Evolutionary conservation across 1,139 yeast genomes (phyloP).

Genomic region (Blastobotrys arbuscula): DNA sequence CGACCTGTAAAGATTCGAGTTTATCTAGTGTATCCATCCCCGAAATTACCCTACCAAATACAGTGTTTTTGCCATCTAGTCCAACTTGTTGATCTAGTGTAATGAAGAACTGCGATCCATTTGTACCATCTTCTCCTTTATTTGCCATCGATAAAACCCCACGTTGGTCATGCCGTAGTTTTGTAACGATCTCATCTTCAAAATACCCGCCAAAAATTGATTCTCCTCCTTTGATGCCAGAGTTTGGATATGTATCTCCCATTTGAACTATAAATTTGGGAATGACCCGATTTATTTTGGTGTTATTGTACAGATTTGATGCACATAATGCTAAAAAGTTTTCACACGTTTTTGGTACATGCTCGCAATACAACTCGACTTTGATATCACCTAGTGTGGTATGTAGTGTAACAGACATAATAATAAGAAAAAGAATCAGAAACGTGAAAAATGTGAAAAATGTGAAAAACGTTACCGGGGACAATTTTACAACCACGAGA

Average conservation of each 20-base stretch:
- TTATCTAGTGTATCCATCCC: conserved; percentile 34
- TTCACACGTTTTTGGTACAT: conserved; percentile 38
- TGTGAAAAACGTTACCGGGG: too few species aligned
- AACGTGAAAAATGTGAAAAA: not conserved
- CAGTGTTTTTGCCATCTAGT: conserved; percentile 53
- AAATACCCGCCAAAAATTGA: conserved; percentile 47
- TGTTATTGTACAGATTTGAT: conserved; percentile 39
- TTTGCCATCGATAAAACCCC: conserved; percentile 45
- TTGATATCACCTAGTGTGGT: conserved; percentile 40
- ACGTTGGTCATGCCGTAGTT: conserved; percentile 39
- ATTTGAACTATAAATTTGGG: conserved; percentile 45
- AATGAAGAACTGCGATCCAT: conserved; percentile 43
- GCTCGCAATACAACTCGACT: conserved; percentile 39
- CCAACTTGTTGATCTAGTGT: conserved; percentile 38
- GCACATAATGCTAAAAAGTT: conserved; percentile 48
- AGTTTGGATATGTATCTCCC: conserved; percentile 47
- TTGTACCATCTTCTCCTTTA: conserved; percentile 39
- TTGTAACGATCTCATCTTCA: conserved; percentile 44
- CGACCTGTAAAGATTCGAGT: conserved; percentile 39
- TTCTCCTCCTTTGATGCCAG: conserved; percentile 49
- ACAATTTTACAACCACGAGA: too few species aligned
- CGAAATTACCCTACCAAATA: conserved; percentile 50
- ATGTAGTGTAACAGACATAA: conserved; percentile 26
- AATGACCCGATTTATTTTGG: conserved; percentile 41
- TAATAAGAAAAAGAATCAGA: not conserved